Evolutionary conservation across 129 eudicot genomes (phyloP).

Genomic region (Oenanthe sinensis): DNA sequence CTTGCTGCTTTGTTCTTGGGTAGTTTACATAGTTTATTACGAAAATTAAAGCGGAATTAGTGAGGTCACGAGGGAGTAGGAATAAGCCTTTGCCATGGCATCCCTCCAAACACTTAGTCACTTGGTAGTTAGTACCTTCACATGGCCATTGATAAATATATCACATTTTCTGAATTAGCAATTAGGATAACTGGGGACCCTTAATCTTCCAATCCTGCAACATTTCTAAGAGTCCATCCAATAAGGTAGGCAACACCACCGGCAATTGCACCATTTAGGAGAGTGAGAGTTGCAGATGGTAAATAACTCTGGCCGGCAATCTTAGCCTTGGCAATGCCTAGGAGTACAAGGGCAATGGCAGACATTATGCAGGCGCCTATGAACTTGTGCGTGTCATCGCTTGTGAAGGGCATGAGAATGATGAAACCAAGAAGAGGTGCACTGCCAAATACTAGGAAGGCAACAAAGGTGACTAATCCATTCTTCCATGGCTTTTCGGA

Average conservation of each 20-base stretch:
- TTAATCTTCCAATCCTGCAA: slow-evolving; percentile 61
- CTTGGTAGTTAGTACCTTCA: too few species aligned
- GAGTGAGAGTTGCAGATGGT: slow-evolving; percentile 36
- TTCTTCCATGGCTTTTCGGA: slow-evolving; percentile 80
- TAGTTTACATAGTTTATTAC: too few species aligned
- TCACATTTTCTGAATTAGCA: not conserved
- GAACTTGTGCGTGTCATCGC: slow-evolving; percentile 46
- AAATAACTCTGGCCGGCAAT: slow-evolving; percentile 54
- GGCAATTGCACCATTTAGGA: slow-evolving; percentile 68
- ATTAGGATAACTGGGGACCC: not conserved
- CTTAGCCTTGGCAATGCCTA: slow-evolving; percentile 65
- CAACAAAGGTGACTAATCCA: slow-evolving; percentile 59
- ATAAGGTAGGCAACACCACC: slow-evolving; percentile 60
- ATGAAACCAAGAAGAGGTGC: slow-evolving; percentile 74
- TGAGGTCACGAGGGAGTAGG: too few species aligned
- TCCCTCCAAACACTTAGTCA: too few species aligned
- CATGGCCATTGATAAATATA: not conserved
- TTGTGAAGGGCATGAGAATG: slow-evolving; percentile 70
- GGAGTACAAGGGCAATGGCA: slow-evolving; percentile 47
- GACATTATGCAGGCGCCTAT: slow-evolving; percentile 60
- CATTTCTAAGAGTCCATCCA: slow-evolving; percentile 72
- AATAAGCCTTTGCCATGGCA: too few species aligned
- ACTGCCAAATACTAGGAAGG: slow-evolving; percentile 61
- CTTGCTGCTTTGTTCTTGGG: too few species aligned
- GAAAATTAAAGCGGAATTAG: too few species aligned